Evolutionary conservation across 2,329 filamentous ascomycete genomes (phyloP).

Genomic region (Aspergillus uvarum): DNA sequence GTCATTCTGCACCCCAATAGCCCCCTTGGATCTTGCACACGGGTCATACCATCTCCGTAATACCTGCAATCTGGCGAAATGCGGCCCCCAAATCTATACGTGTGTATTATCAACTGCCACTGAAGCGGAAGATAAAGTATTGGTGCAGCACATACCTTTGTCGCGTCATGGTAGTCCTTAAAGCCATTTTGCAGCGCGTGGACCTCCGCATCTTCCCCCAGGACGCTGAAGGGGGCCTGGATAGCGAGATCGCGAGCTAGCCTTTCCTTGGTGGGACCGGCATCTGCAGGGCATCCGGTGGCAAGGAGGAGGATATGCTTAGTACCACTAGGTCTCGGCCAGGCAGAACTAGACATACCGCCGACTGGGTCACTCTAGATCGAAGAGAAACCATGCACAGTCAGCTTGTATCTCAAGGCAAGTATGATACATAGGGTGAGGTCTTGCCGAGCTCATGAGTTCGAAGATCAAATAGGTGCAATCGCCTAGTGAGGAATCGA

Average conservation of each 20-base stretch:
- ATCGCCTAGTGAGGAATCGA: conserved; percentile 5
- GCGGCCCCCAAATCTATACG: conserved; percentile 10
- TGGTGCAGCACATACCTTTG: conserved; percentile 2
- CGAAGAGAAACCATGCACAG: neutral
- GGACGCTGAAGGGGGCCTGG: neutral
- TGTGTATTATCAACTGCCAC: neutral
- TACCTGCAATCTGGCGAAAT: conserved; percentile 6
- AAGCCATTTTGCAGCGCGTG: conserved; percentile 5
- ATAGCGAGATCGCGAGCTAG: conserved; percentile 5
- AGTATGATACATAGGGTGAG: neutral
- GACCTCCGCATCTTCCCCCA: conserved; percentile 1
- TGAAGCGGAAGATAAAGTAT: neutral
- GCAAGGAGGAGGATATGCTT: conserved; percentile 13
- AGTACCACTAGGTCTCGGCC: conserved; percentile 6
- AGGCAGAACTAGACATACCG: conserved; percentile 5
- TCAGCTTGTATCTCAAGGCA: neutral
- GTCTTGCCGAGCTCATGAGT: conserved; percentile 7
- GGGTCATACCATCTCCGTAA: no score
- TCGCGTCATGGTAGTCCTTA: conserved; percentile 8
- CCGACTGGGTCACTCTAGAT: conserved; percentile 6
- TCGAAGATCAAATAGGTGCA: conserved; percentile 18
- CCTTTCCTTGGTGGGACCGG: conserved; percentile 5
- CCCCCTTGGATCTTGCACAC: no score
- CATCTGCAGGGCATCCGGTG: conserved; percentile 10
- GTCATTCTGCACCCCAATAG: no score